Evolutionary conservation across 345 rosid species (phyloP), one percentile per base, ranked within the genome.

Genomic region (Syzygium aromaticum): DNA sequence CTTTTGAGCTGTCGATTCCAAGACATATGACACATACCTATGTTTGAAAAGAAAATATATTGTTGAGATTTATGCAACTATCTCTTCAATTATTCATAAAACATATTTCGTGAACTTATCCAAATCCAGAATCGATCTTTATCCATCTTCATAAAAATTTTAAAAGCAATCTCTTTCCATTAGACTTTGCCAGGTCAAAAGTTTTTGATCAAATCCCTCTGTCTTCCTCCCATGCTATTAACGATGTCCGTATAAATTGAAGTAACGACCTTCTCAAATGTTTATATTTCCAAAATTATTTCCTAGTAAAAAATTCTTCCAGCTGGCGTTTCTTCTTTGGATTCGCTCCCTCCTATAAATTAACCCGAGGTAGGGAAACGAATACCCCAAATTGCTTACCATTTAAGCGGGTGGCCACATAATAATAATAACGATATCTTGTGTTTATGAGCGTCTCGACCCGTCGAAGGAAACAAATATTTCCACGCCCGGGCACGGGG

Each of bases 311-410:
- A 33, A 61, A 4, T 8, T 3, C 3, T 15, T 14, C 17, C 4
- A 1, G 19, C 23, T 3, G 0, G 5, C 12, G 1, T 16, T 7
- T 64, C 19, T 64, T 30, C 23, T 64, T 30, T 4, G 6, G 40
- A 64, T 64, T 15, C 22, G 38, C 22, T 38, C 30, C 3, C 11
- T 67, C 49, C 33, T 3, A 21, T 33, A 6, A 14, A 30, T 4
- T 9, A 19, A 57, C 6, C 6, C 1, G 3, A 67, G 9, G 4
- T 22, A 67, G 16, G 46, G 12, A 3, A 67, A 67, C 10, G 46
- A 38, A 67, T 16, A 9, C 7, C 46, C 25, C 17, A 3, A 67
- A 40, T 1, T 6, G 5, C 5, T 1, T 8, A 3, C 33, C 22
- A 0, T 5, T 3, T 7, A 33, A 67, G 22, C 43, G 9, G 25